Percentiles rank a stretch among this genome's conserved stretches.
These are phyloP conservation scores for Xylaria cubensis DNA, from an alignment of 495 filamentous ascomycete species.

Conservation along the genomic window DNA sequence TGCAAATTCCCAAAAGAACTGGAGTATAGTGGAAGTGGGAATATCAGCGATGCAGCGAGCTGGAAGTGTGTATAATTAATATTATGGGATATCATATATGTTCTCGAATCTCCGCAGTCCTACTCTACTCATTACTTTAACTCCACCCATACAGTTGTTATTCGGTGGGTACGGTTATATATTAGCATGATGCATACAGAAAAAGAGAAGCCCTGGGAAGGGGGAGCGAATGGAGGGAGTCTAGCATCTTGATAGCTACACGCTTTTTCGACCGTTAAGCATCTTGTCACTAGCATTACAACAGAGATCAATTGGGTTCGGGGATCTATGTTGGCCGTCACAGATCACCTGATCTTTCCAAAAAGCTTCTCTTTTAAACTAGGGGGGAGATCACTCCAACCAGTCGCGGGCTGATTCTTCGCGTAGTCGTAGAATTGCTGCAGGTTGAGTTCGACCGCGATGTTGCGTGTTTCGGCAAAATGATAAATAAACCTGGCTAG, in stretches of 20 bases:
- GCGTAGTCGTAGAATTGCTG: background rate
- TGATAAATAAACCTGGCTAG: background rate
- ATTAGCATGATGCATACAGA: background rate
- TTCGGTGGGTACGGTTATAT: background rate
- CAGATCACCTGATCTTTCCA: background rate
- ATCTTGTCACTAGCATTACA: background rate
- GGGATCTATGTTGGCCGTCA: background rate
- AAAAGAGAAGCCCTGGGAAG: background rate
- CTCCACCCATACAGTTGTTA: background rate
- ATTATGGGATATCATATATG: background rate
- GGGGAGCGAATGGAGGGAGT: background rate
- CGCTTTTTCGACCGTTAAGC: background rate
- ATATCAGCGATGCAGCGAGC: conserved; percentile 29
- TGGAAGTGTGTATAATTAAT: conserved; percentile 31
- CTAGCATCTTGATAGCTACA: background rate
- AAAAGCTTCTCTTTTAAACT: background rate
- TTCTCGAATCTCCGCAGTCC: background rate
- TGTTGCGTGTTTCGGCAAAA: background rate
- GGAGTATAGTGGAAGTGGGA: conserved; percentile 29
- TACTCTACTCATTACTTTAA: background rate
- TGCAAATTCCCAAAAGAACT: conserved; percentile 32
- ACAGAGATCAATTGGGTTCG: background rate
- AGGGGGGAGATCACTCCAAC: background rate
- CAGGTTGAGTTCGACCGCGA: background rate
- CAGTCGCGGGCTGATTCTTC: background rate